Base-by-base conservation (phyloP, 2,329 filamentous ascomycete genomes). In the Xylariaceae sp. region DNA sequence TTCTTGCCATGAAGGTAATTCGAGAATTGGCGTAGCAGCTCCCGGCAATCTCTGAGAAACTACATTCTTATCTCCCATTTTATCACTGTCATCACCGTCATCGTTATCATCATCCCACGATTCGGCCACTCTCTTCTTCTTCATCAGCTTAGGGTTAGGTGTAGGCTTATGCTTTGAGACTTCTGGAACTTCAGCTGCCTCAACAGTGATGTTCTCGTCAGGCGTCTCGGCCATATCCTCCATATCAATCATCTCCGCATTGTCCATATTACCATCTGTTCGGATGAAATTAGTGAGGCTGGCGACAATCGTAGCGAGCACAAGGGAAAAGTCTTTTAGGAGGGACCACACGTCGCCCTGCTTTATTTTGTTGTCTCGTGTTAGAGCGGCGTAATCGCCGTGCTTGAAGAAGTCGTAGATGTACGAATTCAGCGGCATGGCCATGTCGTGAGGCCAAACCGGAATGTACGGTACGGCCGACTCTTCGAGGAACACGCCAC, bases 331-430 rank as follows among this genome's bases (percentile, higher is more conserved):
- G 57, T 78, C 76, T 40, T 91, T 89, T 2, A 92, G 75, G 2
- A 81, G 66, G 63, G 87, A 92, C 89, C 88, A 92, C 7, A 90
- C 78, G 40, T 91, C 86, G 4, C 82, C 81, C 1, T 75, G 72
- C 37, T 81, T 82, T 64, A 93, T 85, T 2, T 80, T 77, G 65
- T 93, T 92, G 24, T 84, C 86, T 0, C 70, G 72, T 10, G 82
- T 80, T 2, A 92, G 72, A 0, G 83, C 80, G 1, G 76, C 67
- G 18, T 85, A 68, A 64, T 87, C 82, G 3, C 88, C 88, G 62
- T 92, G 85, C 69, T 84, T 88, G 77, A 83, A 92, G 71, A 92
- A 93, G 68, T 92, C 87, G 55, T 87, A 84, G 0, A 92, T 72
- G 64, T 89, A 89, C 0, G 85, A 84, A 59, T 90, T 90, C 55